Conservation (phyloP, 306 rosid species). For the Geum urbanum region DNA sequence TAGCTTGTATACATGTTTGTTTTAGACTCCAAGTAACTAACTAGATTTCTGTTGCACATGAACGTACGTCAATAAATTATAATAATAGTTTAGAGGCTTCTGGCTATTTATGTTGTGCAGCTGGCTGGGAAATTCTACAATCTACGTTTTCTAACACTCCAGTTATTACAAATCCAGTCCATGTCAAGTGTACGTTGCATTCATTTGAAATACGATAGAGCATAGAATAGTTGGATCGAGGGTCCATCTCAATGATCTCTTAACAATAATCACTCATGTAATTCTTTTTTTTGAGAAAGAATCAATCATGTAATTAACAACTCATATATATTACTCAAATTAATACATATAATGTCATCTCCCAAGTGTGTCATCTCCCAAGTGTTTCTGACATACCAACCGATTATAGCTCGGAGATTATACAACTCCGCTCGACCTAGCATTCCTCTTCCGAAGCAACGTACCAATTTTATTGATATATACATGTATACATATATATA, state of each 20-base stretch:
- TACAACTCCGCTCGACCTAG: too few relatives aligned
- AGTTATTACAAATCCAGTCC: neutral
- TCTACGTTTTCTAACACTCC: too few relatives aligned
- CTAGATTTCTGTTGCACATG: neutral
- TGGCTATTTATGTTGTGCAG: neutral
- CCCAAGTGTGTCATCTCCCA: too few relatives aligned
- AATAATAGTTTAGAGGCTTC: neutral
- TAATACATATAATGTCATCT: too few relatives aligned
- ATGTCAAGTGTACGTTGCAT: neutral
- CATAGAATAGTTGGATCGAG: neutral
- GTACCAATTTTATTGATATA: too few relatives aligned
- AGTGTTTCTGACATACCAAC: slow-evolving; percentile 16
- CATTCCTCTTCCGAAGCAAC: too few relatives aligned
- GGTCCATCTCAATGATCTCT: slow-evolving; percentile 20
- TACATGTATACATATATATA: too few relatives aligned
- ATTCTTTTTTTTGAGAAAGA: too few relatives aligned
- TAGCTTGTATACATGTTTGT: neutral
- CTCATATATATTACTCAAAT: neutral
- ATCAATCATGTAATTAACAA: too few relatives aligned
- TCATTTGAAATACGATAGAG: neutral
- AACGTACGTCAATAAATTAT: neutral
- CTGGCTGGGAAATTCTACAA: too few relatives aligned
- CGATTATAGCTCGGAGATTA: too few relatives aligned
- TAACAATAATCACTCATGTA: too few relatives aligned
- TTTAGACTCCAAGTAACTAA: neutral